phyloP scores from a whole-genome alignment of 2,329 filamentous ascomycete genomes.

The Seiridium cupressi region DNA sequence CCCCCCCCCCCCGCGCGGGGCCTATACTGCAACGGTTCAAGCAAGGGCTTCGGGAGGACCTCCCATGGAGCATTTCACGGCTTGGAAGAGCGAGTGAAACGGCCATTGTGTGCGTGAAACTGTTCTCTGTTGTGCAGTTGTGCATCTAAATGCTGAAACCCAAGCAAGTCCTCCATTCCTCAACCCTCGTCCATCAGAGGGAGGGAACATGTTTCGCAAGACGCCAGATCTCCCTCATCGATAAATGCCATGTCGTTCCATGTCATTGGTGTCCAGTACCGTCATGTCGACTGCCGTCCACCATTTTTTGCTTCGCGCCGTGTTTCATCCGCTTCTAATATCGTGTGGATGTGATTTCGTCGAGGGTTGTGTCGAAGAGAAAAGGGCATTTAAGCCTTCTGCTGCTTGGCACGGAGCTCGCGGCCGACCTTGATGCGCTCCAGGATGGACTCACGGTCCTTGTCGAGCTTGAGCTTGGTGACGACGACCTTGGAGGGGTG shows the following conservation, averaged over 20 bases:
- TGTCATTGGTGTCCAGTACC: not conserved
- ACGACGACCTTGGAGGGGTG: slow-evolving; percentile 97
- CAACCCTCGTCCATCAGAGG: not conserved
- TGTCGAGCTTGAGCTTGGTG: slow-evolving; percentile 98
- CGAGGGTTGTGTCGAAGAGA: not conserved
- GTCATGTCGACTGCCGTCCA: not conserved
- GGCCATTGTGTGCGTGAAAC: slow-evolving; percentile 64
- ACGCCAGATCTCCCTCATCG: slow-evolving; percentile 6
- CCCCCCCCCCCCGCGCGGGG: too few species aligned
- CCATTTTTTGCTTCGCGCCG: slow-evolving; percentile 12
- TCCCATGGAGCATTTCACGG: slow-evolving; percentile 75
- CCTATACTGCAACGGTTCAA: slow-evolving; percentile 8
- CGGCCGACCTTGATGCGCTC: slow-evolving; percentile 81
- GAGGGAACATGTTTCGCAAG: slow-evolving; percentile 1
- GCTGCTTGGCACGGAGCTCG: slow-evolving; percentile 72
- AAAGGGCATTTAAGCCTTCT: slow-evolving; percentile 49
- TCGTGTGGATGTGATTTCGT: slow-evolving; percentile 4
- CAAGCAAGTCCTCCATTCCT: slow-evolving; percentile 2
- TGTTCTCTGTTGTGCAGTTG: slow-evolving; percentile 35
- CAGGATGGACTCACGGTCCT: slow-evolving; percentile 87
- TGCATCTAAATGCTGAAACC: slow-evolving; percentile 29
- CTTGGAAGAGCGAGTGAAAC: slow-evolving; percentile 57
- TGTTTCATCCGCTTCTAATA: not conserved
- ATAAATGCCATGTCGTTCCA: slow-evolving; percentile 8
- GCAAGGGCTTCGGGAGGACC: slow-evolving; percentile 64